Evolutionary conservation across 805 yeast genomes (phyloP).

Genomic region (Vanderwaltozyma tropicalis): DNA sequence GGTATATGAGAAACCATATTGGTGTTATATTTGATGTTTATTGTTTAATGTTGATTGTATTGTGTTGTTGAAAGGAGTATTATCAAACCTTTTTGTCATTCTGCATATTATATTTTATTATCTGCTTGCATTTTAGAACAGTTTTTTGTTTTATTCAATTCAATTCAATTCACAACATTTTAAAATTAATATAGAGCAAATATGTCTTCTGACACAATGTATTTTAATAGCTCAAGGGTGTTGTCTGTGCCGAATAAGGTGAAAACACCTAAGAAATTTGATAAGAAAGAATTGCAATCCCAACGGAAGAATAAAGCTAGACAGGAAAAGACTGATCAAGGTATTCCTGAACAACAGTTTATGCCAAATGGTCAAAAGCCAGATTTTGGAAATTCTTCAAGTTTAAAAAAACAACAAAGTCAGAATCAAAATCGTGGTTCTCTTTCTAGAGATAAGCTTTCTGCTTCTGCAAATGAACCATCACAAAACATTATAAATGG

Average conservation of each 20-base stretch:
- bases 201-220: slow-evolving; percentile 6
- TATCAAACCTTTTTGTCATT: too few species aligned
- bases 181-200: neutral
- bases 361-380: slow-evolving; percentile 28
- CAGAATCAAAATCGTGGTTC: slow-evolving; percentile 1
- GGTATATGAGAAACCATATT: too few species aligned
- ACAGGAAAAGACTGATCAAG: slow-evolving; percentile 1
- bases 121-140: too few species aligned
- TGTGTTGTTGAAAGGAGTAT: too few species aligned
- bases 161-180: neutral
- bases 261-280: slow-evolving; percentile 1
- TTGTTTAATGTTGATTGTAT: too few species aligned
- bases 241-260: slow-evolving; percentile 3
- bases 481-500: neutral
- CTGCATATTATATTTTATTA: too few species aligned
- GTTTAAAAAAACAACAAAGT: neutral
- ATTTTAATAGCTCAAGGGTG: slow-evolving; percentile 5
- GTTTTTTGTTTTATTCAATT: too few species aligned
- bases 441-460: neutral
- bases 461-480: neutral
- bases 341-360: slow-evolving; percentile 15
- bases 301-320: slow-evolving; percentile 1
- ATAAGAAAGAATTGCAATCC: slow-evolving; percentile 2
- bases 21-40: too few species aligned
- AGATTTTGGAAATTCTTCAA: slow-evolving; percentile 20